Evolutionary conservation across 305 asterid genomes (phyloP), one percentile per base, ranked within the genome.

Genomic region (Fraxinus sp.): DNA sequence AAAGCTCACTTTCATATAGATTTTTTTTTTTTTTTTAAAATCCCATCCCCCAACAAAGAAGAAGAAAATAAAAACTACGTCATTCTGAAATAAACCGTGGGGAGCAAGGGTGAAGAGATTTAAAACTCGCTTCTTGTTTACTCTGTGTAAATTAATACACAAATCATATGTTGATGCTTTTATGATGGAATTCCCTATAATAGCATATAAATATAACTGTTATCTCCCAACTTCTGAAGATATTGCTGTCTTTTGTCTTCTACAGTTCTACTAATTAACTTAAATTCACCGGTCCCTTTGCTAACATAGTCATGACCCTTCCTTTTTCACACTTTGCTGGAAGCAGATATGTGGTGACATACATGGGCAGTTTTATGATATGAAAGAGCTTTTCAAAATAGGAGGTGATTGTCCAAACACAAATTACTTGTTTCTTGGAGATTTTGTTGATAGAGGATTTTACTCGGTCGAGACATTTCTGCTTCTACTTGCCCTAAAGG

Each of bases 261-360:
- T 73, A 66, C 26, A n/a, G n/a, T n/a, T n/a, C n/a, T 22, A 22
- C 24, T 68, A 49, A 55, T 68, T 75, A 75, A n/a, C 74, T 81
- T 68, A 18, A 76, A 80, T 44, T 36, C 70, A 52, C 39, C 78
- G 78, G 39, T 81, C 78, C 71, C 78, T 71, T 3, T 70, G 80
- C 68, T 79, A 39, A 57, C 72, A 39, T 68, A 20, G 28, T 72
- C 83, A 44, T 74, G 81, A 79, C 76, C 24, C 35, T 78, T 71
- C 75, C 70, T 20, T 80, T 80, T 76, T 46, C 76, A 18, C 52
- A 13, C 66, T 59, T 80, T 86, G 83, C 78, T 74, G 26, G 59
- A 20, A 88, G 79, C 86, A 95, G 99, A 94, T 96, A 82, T 96
- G 99, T 86, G 99, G 99, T 52, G 99, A 96, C 91, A 96, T 96